Percentiles rank a stretch among this genome's conserved stretches.
These are phyloP conservation scores for Tagetes erecta DNA, from an alignment of 129 eudicot genomes.

Conservation along the genomic window DNA sequence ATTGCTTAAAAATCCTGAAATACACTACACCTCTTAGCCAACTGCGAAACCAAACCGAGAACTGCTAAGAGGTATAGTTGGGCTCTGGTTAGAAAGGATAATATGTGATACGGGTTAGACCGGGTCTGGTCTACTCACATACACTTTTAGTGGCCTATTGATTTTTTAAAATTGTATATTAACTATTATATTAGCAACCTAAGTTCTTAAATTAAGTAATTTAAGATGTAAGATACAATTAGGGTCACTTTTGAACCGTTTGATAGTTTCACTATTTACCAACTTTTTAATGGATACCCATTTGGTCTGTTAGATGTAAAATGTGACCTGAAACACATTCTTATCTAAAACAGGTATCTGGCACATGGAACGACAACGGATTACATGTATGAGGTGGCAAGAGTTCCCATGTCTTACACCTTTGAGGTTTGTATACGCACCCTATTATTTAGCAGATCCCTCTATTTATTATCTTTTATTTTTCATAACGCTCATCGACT, in stretches of 20 bases:
- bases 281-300: not conserved
- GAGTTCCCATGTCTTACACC: slow-evolving; percentile 95
- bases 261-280: not conserved
- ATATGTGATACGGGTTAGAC: not conserved
- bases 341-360: slow-evolving; percentile 56
- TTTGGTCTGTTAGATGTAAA: not conserved
- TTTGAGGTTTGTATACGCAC: slow-evolving; percentile 64
- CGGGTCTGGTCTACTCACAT: not conserved
- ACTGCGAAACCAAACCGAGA: too few relatives aligned
- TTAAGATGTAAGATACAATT: not conserved
- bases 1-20: too few relatives aligned
- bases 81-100: not conserved
- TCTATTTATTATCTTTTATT: not conserved
- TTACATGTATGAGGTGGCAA: slow-evolving; percentile 86
- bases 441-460: not conserved
- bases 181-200: not conserved
- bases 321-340: not conserved
- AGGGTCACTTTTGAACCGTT: not conserved
- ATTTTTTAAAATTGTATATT: not conserved
- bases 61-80: not conserved
- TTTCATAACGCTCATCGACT: slow-evolving; percentile 18
- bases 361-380: slow-evolving; percentile 99
- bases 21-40: too few relatives aligned
- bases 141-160: not conserved
- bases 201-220: not conserved